phyloP scores from a whole-genome alignment of 2,329 filamentous ascomycete genomes.

The Fusarium protoensiforme region DNA sequence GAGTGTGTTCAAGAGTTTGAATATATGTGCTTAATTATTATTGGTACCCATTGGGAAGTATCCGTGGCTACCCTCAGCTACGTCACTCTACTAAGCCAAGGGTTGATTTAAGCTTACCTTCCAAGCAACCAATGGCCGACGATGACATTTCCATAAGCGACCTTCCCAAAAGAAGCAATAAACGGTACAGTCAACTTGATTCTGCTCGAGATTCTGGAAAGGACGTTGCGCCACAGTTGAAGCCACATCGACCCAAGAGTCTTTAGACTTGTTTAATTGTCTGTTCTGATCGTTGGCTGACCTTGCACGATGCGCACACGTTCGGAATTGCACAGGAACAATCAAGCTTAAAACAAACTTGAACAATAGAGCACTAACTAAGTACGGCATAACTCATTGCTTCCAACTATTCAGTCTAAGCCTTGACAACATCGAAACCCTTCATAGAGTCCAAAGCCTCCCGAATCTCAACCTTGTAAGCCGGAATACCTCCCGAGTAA shows the following conservation, averaged over 20 bases:
- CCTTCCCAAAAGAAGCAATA: not conserved
- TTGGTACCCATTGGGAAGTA: not conserved
- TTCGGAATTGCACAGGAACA: not conserved
- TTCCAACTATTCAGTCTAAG: not conserved
- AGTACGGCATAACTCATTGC: not conserved
- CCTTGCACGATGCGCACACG: not conserved
- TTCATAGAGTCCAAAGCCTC: constrained; percentile 31
- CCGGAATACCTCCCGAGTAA: constrained; percentile 55
- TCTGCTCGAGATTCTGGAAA: not conserved
- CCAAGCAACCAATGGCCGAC: not conserved
- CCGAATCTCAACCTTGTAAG: constrained; percentile 45
- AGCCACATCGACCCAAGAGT: rapidly evolving
- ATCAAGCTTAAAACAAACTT: not conserved
- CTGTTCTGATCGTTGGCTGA: not conserved
- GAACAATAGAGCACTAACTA: not conserved
- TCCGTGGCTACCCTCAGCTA: not conserved
- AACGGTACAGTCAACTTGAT: not conserved
- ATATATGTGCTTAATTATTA: not conserved
- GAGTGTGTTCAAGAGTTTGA: not conserved
- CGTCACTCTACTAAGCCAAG: not conserved
- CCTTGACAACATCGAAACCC: constrained; percentile 37
- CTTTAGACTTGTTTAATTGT: not conserved
- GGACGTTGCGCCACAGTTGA: not conserved
- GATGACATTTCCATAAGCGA: not conserved
- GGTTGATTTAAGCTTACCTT: not conserved